These are phyloP conservation scores for Saposhnikovia divaricata DNA, from an alignment of 129 eudicot genomes.

Conservation along the genomic window DNA sequence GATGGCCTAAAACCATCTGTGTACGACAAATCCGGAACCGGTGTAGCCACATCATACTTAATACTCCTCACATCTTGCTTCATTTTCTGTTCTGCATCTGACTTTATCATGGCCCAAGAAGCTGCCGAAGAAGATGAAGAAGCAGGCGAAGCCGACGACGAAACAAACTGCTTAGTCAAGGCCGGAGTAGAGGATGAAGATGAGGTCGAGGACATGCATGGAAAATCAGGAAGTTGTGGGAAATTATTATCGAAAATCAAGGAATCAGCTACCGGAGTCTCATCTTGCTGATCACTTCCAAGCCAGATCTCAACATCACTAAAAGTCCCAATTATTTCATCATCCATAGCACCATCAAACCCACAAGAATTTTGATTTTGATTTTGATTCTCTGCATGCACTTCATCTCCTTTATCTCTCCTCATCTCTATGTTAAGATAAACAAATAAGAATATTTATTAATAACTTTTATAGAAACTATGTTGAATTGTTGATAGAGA, in stretches of 20 bases:
- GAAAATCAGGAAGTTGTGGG: slow-evolving; percentile 68
- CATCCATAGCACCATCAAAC: slow-evolving; percentile 18
- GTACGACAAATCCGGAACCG: slow-evolving; percentile 17
- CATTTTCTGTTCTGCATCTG: slow-evolving; percentile 26
- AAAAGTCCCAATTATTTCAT: slow-evolving; percentile 8
- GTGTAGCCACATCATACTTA: not conserved
- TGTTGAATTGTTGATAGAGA: not conserved
- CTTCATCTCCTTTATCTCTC: slow-evolving; percentile 13
- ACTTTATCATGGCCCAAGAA: slow-evolving; percentile 49
- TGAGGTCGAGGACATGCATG: slow-evolving; percentile 86
- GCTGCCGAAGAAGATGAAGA: slow-evolving; percentile 49
- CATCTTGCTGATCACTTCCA: slow-evolving; percentile 25
- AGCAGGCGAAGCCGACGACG: slow-evolving; percentile 40
- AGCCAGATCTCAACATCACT: slow-evolving; percentile 48
- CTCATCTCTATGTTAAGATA: not conserved
- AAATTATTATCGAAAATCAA: slow-evolving; percentile 62
- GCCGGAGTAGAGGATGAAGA: slow-evolving; percentile 69
- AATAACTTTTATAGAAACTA: too few relatives aligned
- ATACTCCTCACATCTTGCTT: not conserved
- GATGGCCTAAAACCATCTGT: slow-evolving; percentile 2
- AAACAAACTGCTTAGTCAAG: slow-evolving; percentile 21
- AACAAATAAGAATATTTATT: not conserved
- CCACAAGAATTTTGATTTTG: slow-evolving; percentile 15
- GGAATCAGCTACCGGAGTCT: slow-evolving; percentile 27
- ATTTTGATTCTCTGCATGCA: slow-evolving; percentile 4